Evolutionary conservation across 176 grass and related monocot genomes (phyloP), one percentile per base, ranked within the genome.

Genomic region (Hsuehochloa calcarea): DNA sequence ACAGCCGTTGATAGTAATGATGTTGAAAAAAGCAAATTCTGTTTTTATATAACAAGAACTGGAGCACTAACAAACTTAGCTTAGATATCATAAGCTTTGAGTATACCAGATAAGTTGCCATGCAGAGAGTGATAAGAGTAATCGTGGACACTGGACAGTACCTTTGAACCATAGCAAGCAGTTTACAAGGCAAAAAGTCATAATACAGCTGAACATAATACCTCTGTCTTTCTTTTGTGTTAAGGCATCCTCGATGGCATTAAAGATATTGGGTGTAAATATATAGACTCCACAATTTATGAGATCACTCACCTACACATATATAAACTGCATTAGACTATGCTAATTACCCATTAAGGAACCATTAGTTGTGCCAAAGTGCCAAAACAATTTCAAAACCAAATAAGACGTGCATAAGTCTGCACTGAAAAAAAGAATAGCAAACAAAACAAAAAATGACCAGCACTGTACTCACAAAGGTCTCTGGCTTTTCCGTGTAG

Each of bases 231-330:
- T 99, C 75, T 93, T 88, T 84, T 94, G 85, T 78, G 85, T 94
- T 82, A 96, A 72, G 50, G 91, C 96, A 91, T 95, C 90, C 81
- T 99, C 81, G 55, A 99, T 99, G 43, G 96, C 93, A 22, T 52
- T 85, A 80, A 99, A 94, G 64, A 99, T 96, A 76, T 99, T 78
- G 26, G 96, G 93, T 72, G 93, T 99, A 94, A 99, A 99, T 77
- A 99, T 94, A 88, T 99, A 99, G 14, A 96, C 96, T 81, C 96
- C 96, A 72, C 96, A 99, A 59, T 99, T 99, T 86, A 99, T 96
- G 29, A 89, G 93, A 87, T 99, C 91, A 65, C 96, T 99, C 81
- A 99, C 93, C 96, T 99, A 94, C 78, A 94, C 5, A 52, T 59
- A 51, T 7, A 76, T 60, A 65, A 91, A 71, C 60, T 77, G 51